phyloP scores from a whole-genome alignment of 768 basidiomycete genomes.

The Hydnomerulius pinastri region DNA sequence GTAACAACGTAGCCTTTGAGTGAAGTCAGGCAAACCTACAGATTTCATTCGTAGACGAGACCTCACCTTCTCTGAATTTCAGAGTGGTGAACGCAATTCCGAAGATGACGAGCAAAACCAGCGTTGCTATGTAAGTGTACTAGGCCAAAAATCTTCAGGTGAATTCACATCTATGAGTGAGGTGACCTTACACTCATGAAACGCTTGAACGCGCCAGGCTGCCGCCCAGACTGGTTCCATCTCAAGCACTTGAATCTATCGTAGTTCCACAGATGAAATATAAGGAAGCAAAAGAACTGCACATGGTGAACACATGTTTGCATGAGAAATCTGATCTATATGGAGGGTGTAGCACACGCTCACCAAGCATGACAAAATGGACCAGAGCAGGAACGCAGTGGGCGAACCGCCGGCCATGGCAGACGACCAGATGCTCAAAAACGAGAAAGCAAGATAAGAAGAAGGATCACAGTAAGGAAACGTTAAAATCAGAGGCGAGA shows the following conservation, averaged over 20 bases:
- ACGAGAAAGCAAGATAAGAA: neutral
- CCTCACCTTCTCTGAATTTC: constrained; percentile 73
- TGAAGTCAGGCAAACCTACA: neutral
- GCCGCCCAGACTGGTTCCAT: constrained; percentile 69
- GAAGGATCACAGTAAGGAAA: neutral
- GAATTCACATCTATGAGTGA: neutral
- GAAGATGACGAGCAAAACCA: constrained; percentile 68
- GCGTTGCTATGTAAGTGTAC: constrained; percentile 77
- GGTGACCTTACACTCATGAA: constrained; percentile 77
- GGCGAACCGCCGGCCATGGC: constrained; percentile 75
- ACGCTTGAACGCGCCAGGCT: constrained; percentile 84
- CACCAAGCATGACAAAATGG: constrained; percentile 66
- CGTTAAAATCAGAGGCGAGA: neutral
- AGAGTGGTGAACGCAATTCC: constrained; percentile 59
- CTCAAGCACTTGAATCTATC: constrained; percentile 74
- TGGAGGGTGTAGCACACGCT: constrained; percentile 26
- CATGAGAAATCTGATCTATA: constrained; percentile 2
- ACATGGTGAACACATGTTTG: neutral
- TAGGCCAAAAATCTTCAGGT: constrained; percentile 35
- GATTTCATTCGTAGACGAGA: neutral
- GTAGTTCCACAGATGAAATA: constrained; percentile 79
- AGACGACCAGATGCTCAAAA: neutral
- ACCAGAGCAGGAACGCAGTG: constrained; percentile 76
- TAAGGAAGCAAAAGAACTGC: constrained; percentile 68
- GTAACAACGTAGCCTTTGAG: constrained; percentile 17